phyloP scores from a whole-genome alignment of 225 moss, liverwort and hornwort species.

The Marchantia polymorpha region DNA sequence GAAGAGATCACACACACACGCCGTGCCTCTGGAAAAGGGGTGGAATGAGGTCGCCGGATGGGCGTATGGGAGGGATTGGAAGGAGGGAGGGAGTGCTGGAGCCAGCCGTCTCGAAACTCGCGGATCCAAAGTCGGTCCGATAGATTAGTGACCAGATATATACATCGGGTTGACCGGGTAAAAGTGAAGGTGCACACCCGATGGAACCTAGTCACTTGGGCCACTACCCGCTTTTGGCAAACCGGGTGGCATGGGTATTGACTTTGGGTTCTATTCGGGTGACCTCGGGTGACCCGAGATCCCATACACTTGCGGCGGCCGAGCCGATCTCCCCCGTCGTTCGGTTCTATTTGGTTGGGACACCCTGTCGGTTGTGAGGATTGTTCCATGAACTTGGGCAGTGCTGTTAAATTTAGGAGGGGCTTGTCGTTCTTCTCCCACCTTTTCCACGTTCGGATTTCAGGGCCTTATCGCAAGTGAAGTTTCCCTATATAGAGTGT shows the following conservation, averaged over 20 bases:
- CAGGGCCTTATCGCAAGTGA: background rate
- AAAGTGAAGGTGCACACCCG: background rate
- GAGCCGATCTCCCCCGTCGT: background rate
- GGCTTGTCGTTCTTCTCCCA: conserved; percentile 14
- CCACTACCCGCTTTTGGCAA: background rate
- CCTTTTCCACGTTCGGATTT: conserved; percentile 21
- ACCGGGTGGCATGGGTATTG: background rate
- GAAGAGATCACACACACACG: background rate
- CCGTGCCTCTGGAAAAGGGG: background rate
- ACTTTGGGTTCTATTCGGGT: background rate
- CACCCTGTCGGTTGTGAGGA: conserved; percentile 5
- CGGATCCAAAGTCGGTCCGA: background rate
- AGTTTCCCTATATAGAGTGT: background rate
- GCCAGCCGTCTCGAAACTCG: background rate
- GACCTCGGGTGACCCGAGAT: conserved; percentile 3
- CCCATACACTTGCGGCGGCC: background rate
- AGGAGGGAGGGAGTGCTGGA: background rate
- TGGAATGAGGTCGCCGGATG: background rate
- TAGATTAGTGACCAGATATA: background rate
- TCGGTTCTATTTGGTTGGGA: background rate
- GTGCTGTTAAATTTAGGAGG: background rate
- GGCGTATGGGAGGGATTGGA: background rate
- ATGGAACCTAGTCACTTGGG: background rate
- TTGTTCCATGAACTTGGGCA: conserved; percentile 15
- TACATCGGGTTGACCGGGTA: background rate